phyloP scores from a whole-genome alignment of 73 alveolate genomes.

The Uronychia setigera region DNA sequence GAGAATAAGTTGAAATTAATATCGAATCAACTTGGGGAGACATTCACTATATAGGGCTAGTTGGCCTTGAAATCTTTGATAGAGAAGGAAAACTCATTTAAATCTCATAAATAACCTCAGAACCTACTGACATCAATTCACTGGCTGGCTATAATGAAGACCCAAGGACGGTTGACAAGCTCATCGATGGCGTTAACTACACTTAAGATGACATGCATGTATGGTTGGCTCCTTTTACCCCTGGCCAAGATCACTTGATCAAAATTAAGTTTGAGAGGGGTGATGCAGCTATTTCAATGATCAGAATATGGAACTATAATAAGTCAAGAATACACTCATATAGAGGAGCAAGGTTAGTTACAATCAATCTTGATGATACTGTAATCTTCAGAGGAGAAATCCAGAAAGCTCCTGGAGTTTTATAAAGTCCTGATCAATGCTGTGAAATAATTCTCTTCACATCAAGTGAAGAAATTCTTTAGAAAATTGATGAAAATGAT shows the following conservation, averaged over 20 bases:
- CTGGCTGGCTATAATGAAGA: slow-evolving; percentile 87
- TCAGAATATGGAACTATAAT: slow-evolving; percentile 91
- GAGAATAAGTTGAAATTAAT: slow-evolving; percentile 46
- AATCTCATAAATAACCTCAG: slow-evolving; percentile 61
- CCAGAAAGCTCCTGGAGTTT: slow-evolving; percentile 76
- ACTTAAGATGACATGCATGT: slow-evolving; percentile 88
- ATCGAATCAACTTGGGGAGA: slow-evolving; percentile 94
- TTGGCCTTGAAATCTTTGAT: slow-evolving; percentile 86
- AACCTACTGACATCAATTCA: slow-evolving; percentile 87
- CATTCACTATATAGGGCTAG: slow-evolving; percentile 80
- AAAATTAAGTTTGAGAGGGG: slow-evolving; percentile 27
- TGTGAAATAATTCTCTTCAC: slow-evolving; percentile 82
- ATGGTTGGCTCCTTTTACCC: slow-evolving; percentile 92
- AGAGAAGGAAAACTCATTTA: slow-evolving; percentile 59
- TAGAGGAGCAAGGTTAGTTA: slow-evolving; percentile 84
- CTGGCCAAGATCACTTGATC: slow-evolving; percentile 75
- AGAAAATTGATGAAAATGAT: slow-evolving; percentile 71
- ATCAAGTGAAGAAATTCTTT: slow-evolving; percentile 53
- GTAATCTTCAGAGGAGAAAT: slow-evolving; percentile 80
- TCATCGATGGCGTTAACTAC: slow-evolving; percentile 77
- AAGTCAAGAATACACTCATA: slow-evolving; percentile 85
- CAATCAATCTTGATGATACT: slow-evolving; percentile 59
- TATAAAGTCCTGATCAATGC: slow-evolving; percentile 64
- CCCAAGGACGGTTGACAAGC: slow-evolving; percentile 92
- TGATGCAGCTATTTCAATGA: slow-evolving; percentile 68